Evolutionary conservation across 768 basidiomycete genomes (phyloP).

Genomic region (Calocybe indica): DNA sequence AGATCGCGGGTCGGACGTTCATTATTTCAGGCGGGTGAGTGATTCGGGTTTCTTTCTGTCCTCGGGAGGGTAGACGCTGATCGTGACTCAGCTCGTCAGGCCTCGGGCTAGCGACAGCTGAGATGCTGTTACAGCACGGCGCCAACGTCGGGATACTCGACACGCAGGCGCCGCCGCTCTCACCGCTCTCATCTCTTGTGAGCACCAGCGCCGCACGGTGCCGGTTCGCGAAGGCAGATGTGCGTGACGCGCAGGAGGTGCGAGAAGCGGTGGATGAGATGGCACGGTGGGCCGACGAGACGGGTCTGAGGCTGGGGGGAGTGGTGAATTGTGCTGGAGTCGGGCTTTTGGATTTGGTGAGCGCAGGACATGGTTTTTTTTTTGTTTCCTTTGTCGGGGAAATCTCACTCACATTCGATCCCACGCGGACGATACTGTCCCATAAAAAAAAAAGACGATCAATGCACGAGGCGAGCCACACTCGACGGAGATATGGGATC

Average conservation of each 20-base stretch:
- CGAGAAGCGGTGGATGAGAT: slow-evolving; percentile 30
- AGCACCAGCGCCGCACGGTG: slow-evolving; percentile 9
- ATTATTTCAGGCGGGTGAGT: slow-evolving; percentile 54
- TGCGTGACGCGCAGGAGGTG: slow-evolving; percentile 28
- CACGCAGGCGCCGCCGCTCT: slow-evolving; percentile 24
- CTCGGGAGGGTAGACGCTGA: not conserved
- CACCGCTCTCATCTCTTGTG: slow-evolving; percentile 11
- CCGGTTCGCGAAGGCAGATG: slow-evolving; percentile 36
- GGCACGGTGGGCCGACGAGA: slow-evolving; percentile 34
- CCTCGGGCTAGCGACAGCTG: slow-evolving; percentile 48
- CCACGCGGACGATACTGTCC: not conserved
- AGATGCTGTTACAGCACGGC: slow-evolving; percentile 34
- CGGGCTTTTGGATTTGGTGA: not conserved
- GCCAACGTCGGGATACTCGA: slow-evolving; percentile 48
- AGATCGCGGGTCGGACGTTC: slow-evolving; percentile 45
- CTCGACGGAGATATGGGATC: slow-evolving; percentile 46
- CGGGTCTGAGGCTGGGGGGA: slow-evolving; percentile 41
- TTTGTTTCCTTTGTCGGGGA: not conserved
- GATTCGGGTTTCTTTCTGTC: not conserved
- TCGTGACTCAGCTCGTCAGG: slow-evolving; percentile 40
- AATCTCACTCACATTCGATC: not conserved
- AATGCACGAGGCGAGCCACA: slow-evolving; percentile 41
- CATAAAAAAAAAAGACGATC: slow-evolving; percentile 31
- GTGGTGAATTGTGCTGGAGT: slow-evolving; percentile 39
- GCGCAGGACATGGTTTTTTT: not conserved